Conservation (phyloP, 106 monocot genomes). For the Phalaenopsis equestris region DNA sequence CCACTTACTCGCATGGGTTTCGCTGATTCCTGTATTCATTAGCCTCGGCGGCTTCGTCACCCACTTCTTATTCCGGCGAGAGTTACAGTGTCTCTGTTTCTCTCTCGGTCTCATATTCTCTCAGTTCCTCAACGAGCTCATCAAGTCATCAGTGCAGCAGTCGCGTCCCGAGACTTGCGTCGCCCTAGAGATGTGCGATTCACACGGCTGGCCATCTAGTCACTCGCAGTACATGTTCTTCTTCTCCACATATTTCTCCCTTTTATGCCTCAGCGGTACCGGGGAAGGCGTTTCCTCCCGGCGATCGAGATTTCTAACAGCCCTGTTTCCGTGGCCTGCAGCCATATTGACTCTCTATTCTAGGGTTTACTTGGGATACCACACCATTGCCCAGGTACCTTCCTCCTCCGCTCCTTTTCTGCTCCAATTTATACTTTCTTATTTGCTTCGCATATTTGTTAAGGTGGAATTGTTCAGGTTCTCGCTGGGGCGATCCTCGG, state of each 20-base stretch:
- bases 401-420: background rate
- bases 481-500: conserved; percentile 79
- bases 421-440: background rate
- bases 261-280: conserved; percentile 28
- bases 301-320: conserved; percentile 20
- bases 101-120: conserved; percentile 70
- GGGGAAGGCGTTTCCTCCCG: conserved; percentile 11
- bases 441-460: background rate
- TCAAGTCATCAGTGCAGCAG: conserved; percentile 87
- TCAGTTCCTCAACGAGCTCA: conserved; percentile 85
- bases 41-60: conserved; percentile 86
- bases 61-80: conserved; percentile 95
- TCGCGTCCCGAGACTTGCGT: conserved; percentile 80
- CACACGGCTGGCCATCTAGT: conserved; percentile 96
- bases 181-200: conserved; percentile 83
- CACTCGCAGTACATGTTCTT: conserved; percentile 99
- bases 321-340: conserved; percentile 58
- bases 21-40: conserved; percentile 93
- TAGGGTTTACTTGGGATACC: conserved; percentile 95
- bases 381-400: conserved; percentile 78
- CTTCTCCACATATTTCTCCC: conserved; percentile 74
- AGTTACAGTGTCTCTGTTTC: conserved; percentile 85
- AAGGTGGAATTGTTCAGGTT: conserved; percentile 37
- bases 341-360: conserved; percentile 87
- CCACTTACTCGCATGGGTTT: conserved; percentile 91